Evolutionary conservation across 2,329 filamentous ascomycete species (phyloP).

Genomic region (Ophiosphaerella korrae): DNA sequence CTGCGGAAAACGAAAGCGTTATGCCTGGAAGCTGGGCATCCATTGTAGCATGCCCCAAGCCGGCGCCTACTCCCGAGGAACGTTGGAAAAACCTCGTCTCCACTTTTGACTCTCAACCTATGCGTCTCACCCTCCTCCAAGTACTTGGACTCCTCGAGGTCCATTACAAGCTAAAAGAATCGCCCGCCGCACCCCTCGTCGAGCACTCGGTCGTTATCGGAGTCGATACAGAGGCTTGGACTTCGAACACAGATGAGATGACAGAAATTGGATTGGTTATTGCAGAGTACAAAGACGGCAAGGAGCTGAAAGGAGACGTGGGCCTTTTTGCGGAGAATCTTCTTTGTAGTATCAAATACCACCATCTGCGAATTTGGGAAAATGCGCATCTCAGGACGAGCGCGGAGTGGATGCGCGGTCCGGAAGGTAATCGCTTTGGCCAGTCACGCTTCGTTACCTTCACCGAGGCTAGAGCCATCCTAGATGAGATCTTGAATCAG

Average conservation of each 20-base stretch:
- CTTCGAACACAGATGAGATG: conserved; percentile 16
- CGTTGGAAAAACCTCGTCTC: background rate
- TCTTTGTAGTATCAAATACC: conserved; percentile 17
- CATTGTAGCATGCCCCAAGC: background rate
- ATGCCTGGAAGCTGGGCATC: background rate
- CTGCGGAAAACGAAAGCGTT: background rate
- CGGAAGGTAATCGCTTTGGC: conserved; percentile 23
- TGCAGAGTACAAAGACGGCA: background rate
- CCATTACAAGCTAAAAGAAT: background rate
- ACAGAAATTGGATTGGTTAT: conserved; percentile 24
- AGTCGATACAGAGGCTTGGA: conserved; percentile 26
- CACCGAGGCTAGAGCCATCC: conserved; percentile 4
- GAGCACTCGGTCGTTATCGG: conserved; percentile 13
- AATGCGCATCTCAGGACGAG: conserved; percentile 21
- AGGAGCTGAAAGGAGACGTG: background rate
- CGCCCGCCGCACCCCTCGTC: conserved; percentile 3
- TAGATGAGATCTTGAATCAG: conserved; percentile 13
- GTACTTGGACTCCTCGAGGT: background rate
- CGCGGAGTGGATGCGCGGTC: conserved; percentile 7
- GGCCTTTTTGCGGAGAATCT: conserved; percentile 15
- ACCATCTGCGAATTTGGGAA: conserved; percentile 21
- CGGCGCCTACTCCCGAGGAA: background rate
- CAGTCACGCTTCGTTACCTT: conserved; percentile 16
- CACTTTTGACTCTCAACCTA: background rate
- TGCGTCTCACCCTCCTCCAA: background rate